Base-by-base conservation (phyloP, 768 basidiomycete species). In the Suillus sp. region DNA sequence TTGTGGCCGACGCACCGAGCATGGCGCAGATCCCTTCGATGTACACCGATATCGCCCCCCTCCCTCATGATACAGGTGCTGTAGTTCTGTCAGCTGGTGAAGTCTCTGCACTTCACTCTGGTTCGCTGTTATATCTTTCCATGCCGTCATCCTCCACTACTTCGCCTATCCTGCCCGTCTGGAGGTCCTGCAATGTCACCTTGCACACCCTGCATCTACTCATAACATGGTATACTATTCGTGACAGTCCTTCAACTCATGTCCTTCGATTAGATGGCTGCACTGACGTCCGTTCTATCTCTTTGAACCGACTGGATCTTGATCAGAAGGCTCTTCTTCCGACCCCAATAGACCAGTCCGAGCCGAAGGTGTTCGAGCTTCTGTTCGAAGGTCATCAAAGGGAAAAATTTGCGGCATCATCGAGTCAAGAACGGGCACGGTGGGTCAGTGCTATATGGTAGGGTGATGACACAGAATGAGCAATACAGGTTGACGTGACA, bases 371-470 rank as follows among this genome's bases (percentile, higher is more conserved):
- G 0, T 91, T 92, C 63, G 89, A 91, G 71, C 68, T 92, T n/a
- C 58, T 82, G 20, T 88, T 90, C 61, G 81, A 84, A 59, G 84
- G 80, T 16, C 73, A 78, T 27, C 74, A 73, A 4, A 78, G 74
- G 60, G 87, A 90, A 69, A 84, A 79, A 61, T 90, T 92, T 71
- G 90, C 88, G 0, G 85, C 84, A 2, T 72, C 77, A 11, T 85
- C 85, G 25, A 81, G 85, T 32, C 80, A 82, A 63, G 88, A 89
- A 62, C 79, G 91, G 58, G 89, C 89, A 4, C 81, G 81, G 10
- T 92, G 91, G 91, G 82, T 92, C 57, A 88, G 87, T 68, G 83
- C 86, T 3, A 84, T 92, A 54, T 92, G 91, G 91, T 90, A 71
- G 69, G 80, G 13, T 32, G 27, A 37, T 38, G 38, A 32, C 56